These are phyloP conservation scores for Exophiala sp. DNA, from an alignment of 2,329 filamentous ascomycete genomes.

Conservation along the genomic window DNA sequence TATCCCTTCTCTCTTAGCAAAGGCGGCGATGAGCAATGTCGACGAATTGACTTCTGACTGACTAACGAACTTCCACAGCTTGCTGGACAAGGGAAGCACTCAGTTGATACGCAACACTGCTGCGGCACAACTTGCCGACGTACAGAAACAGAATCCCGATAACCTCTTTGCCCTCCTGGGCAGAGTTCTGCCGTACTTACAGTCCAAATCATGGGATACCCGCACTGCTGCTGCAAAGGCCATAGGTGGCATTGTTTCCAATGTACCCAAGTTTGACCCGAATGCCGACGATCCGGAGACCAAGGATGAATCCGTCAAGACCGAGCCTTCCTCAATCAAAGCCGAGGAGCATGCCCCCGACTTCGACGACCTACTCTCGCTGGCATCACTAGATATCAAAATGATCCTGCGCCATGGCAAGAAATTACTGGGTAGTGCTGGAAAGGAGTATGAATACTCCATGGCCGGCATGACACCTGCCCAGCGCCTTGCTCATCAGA, in stretches of 20 bases:
- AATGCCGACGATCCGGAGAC: conserved; percentile 62
- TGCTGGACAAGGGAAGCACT: conserved; percentile 96
- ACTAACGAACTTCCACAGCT: conserved; percentile 46
- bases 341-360: conserved; percentile 35
- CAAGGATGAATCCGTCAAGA: conserved; percentile 49
- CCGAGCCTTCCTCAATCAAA: conserved; percentile 36
- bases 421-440: conserved; percentile 72
- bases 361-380: conserved; percentile 60
- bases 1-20: background rate
- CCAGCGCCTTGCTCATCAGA: conserved; percentile 75
- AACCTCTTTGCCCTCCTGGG: conserved; percentile 94
- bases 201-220: conserved; percentile 96
- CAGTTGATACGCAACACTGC: conserved; percentile 93
- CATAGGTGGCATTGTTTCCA: conserved; percentile 85
- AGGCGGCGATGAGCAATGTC: background rate
- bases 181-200: conserved; percentile 88
- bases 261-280: conserved; percentile 82
- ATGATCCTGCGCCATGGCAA: conserved; percentile 78
- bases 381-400: conserved; percentile 70
- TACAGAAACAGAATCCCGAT: conserved; percentile 96
- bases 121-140: conserved; percentile 91
- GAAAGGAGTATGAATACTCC: conserved; percentile 75
- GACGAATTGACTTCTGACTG: conserved; percentile 5
- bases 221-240: conserved; percentile 88
- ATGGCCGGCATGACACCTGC: conserved; percentile 75